Evolutionary conservation across 495 filamentous ascomycete genomes (phyloP).

Genomic region (Hypoxylon subgilvum): DNA sequence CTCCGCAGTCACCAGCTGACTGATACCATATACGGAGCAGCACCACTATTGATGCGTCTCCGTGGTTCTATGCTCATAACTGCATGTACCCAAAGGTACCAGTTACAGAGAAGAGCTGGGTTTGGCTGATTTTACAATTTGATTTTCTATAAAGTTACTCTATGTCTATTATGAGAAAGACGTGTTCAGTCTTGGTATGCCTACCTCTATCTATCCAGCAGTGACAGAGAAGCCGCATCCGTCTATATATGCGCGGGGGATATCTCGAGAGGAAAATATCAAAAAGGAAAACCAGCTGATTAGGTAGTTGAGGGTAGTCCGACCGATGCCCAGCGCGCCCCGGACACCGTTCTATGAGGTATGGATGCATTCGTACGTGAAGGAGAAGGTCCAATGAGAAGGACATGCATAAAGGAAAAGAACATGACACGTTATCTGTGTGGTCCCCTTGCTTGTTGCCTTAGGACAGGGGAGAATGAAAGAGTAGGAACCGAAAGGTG

Average conservation of each 20-base stretch:
- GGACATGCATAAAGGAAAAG: slow-evolving; percentile 17
- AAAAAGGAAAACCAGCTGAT: slow-evolving; percentile 38
- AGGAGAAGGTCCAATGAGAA: slow-evolving; percentile 5
- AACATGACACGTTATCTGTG: slow-evolving; percentile 33
- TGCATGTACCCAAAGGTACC: too few species aligned
- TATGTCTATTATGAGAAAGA: slow-evolving; percentile 26
- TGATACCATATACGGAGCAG: too few species aligned
- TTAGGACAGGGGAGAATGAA: neutral
- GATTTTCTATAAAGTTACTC: slow-evolving; percentile 26
- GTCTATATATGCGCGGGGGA: slow-evolving; percentile 31
- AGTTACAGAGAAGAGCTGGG: too few species aligned
- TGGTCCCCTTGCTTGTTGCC: slow-evolving; percentile 13
- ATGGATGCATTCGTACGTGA: slow-evolving; percentile 10
- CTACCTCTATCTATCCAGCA: slow-evolving; percentile 12
- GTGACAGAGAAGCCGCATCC: slow-evolving; percentile 16
- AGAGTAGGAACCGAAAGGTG: neutral
- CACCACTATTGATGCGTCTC: too few species aligned
- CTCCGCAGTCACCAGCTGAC: too few species aligned
- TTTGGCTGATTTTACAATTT: slow-evolving; percentile 33
- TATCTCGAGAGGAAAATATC: slow-evolving; percentile 28
- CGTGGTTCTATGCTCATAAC: too few species aligned
- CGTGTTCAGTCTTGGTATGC: slow-evolving; percentile 2
- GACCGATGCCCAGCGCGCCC: slow-evolving; percentile 17
- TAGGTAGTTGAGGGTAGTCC: slow-evolving; percentile 27
- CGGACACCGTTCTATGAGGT: too few species aligned